Conservation (phyloP, 495 filamentous ascomycete species). For the Trichoderma gamsii region DNA sequence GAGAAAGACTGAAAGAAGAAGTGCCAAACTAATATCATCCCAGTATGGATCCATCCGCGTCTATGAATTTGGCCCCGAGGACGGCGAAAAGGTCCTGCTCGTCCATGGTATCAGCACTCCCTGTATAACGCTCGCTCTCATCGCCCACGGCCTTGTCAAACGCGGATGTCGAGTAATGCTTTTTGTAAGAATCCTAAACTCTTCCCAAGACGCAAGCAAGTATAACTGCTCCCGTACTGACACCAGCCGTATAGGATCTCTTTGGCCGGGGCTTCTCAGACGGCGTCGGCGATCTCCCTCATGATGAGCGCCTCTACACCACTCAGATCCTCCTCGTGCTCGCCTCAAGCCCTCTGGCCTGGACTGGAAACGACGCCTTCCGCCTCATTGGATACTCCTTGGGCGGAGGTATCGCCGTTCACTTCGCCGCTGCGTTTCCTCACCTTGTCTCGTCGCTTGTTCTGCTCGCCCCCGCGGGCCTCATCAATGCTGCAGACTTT, state of each 20-base stretch:
- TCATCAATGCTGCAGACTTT: constrained; percentile 61
- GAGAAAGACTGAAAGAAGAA: constrained; percentile 31
- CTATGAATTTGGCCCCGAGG: constrained; percentile 85
- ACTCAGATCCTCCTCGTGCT: constrained; percentile 68
- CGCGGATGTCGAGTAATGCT: constrained; percentile 75
- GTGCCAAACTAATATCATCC: constrained; percentile 29
- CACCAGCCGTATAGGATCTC: constrained; percentile 41
- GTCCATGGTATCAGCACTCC: constrained; percentile 86
- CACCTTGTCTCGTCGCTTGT: constrained; percentile 58
- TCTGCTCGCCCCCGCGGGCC: constrained; percentile 68
- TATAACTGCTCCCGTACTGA: not conserved
- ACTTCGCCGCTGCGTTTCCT: constrained; percentile 70
- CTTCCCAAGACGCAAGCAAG: not conserved
- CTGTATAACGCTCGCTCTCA: constrained; percentile 59
- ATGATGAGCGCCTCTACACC: constrained; percentile 68
- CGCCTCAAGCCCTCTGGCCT: constrained; percentile 61
- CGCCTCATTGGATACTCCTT: constrained; percentile 77
- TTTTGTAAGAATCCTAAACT: constrained; percentile 45
- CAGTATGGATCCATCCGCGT: constrained; percentile 76
- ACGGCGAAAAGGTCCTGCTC: constrained; percentile 71
- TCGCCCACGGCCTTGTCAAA: constrained; percentile 65
- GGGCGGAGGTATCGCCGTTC: constrained; percentile 69
- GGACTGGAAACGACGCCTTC: constrained; percentile 59
- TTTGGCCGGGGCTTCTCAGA: constrained; percentile 78
- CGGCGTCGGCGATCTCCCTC: constrained; percentile 57